Evolutionary conservation across 2,329 filamentous ascomycete species (phyloP).

Genomic region (Pseudovirgaria hyperparasitica): DNA sequence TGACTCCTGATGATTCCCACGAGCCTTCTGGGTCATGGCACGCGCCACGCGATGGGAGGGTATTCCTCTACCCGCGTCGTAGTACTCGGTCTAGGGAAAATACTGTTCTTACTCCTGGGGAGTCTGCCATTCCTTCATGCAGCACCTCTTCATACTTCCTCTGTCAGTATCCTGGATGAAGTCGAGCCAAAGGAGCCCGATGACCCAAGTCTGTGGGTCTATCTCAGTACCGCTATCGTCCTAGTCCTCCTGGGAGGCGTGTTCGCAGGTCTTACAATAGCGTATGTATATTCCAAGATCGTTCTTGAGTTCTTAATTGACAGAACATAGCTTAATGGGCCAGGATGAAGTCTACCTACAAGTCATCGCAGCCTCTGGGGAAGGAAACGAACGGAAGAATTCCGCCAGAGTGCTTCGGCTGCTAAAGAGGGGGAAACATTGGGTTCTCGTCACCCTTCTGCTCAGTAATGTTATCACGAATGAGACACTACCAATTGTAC

Average conservation of each 20-base stretch:
- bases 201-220: conserved; percentile 63
- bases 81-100: too few species aligned
- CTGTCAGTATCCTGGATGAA: conserved; percentile 12
- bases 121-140: conserved; percentile 20
- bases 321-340: conserved; percentile 44
- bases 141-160: conserved; percentile 17
- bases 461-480: conserved; percentile 97
- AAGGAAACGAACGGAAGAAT: conserved; percentile 75
- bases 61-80: too few species aligned
- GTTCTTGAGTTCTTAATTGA: conserved; percentile 4
- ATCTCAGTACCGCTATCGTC: conserved; percentile 63
- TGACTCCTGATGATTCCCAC: too few species aligned
- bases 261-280: conserved; percentile 88
- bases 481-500: conserved; percentile 79
- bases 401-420: conserved; percentile 70
- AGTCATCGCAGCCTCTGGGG: conserved; percentile 76
- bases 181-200: conserved; percentile 24
- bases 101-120: conserved; percentile 17
- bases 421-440: conserved; percentile 84
- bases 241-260: conserved; percentile 82
- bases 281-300: conserved; percentile 37
- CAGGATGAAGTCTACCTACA: conserved; percentile 94
- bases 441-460: conserved; percentile 89
- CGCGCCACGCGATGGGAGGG: too few species aligned
- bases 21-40: too few species aligned